These are phyloP conservation scores for Sparassis latifolia DNA, from an alignment of 1,284 basidiomycete genomes.

Conservation along the genomic window DNA sequence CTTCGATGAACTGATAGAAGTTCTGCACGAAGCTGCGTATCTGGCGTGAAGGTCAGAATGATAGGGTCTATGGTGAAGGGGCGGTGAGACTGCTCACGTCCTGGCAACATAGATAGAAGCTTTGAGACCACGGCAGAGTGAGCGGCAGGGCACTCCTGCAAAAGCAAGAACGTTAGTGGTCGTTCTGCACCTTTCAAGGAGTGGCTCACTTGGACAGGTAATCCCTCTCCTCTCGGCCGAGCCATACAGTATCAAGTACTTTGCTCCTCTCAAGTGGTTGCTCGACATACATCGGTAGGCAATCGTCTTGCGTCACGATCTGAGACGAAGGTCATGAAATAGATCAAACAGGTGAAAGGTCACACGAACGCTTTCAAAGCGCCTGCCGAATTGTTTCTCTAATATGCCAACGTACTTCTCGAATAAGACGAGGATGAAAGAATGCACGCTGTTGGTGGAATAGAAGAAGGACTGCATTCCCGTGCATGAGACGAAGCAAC, in stretches of 20 bases:
- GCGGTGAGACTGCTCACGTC: constrained; percentile 46
- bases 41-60: constrained; percentile 27
- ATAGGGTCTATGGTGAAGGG: background rate
- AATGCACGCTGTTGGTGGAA: constrained; percentile 77
- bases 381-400: constrained; percentile 75
- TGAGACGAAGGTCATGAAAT: constrained; percentile 25
- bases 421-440: constrained; percentile 83
- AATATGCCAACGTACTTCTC: constrained; percentile 86
- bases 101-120: constrained; percentile 93
- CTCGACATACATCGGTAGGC: constrained; percentile 85
- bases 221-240: constrained; percentile 63
- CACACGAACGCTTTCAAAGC: constrained; percentile 69
- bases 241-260: constrained; percentile 83
- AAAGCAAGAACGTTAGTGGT: background rate
- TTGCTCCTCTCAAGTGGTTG: constrained; percentile 67
- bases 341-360: background rate
- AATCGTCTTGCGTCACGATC: constrained; percentile 88
- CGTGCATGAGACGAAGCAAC: background rate
- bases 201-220: constrained; percentile 53
- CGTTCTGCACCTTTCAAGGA: too few relatives aligned
- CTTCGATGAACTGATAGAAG: constrained; percentile 96
- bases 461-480: constrained; percentile 73
- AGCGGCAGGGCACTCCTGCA: constrained; percentile 67
- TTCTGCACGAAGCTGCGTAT: constrained; percentile 92
- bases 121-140: constrained; percentile 89